Conservation (phyloP, 345 rosid species). For the Gossypium longicalyx region DNA sequence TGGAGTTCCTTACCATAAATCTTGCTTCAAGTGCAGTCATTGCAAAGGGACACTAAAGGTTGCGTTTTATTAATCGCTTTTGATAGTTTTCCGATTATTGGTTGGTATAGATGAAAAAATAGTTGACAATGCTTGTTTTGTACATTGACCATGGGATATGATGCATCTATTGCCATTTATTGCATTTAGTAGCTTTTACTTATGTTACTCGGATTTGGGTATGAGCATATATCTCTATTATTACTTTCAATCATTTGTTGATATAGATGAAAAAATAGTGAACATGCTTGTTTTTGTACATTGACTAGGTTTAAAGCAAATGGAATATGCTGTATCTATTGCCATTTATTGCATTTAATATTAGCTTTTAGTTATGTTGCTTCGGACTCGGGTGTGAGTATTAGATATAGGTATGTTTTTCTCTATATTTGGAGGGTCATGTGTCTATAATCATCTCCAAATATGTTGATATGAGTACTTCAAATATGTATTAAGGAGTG, state of each 20-base stretch:
- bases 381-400: not conserved
- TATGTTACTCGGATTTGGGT: not conserved
- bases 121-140: not conserved
- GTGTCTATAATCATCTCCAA: not conserved
- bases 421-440: not conserved
- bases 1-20: conserved; percentile 81
- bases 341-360: not conserved
- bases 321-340: not conserved
- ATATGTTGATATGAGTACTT: not conserved
- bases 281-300: not conserved
- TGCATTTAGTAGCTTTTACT: not conserved
- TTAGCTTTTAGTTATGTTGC: not conserved
- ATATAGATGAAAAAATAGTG: not conserved
- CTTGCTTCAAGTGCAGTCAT: conserved; percentile 95
- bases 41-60: conserved; percentile 96
- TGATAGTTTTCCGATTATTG: not conserved
- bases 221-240: not conserved
- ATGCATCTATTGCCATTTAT: not conserved
- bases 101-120: not conserved
- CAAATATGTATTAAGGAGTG: not conserved
- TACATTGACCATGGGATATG: not conserved
- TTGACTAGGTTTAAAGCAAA: conserved; percentile 8
- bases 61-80: not conserved
- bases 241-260: not conserved
- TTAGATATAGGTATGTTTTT: not conserved